phyloP scores from a whole-genome alignment of 495 filamentous ascomycete genomes.

The Xylaria telfairii region DNA sequence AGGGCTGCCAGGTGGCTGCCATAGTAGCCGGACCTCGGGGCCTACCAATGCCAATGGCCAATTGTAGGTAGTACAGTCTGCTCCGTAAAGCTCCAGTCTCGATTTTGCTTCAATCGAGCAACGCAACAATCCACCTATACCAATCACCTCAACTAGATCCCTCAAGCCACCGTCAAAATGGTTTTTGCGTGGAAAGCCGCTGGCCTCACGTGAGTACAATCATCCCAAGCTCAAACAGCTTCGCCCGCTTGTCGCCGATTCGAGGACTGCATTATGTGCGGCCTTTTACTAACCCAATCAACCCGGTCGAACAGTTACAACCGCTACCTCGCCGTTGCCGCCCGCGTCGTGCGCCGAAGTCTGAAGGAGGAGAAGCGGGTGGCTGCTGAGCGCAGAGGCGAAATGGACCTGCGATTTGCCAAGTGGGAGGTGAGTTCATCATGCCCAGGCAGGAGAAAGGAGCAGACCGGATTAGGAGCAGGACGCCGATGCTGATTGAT shows the following conservation, averaged over 20 bases:
- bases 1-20: slow-evolving; percentile 21
- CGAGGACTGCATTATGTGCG: slow-evolving; percentile 25
- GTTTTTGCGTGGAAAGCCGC: slow-evolving; percentile 97
- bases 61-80: slow-evolving; percentile 10
- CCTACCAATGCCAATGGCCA: slow-evolving; percentile 14
- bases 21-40: not conserved
- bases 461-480: slow-evolving; percentile 4
- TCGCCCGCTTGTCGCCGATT: slow-evolving; percentile 10
- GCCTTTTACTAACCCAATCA: slow-evolving; percentile 37
- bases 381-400: slow-evolving; percentile 84
- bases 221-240: not conserved
- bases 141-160: slow-evolving; percentile 36
- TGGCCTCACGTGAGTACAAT: slow-evolving; percentile 81
- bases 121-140: slow-evolving; percentile 32
- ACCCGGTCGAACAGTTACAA: slow-evolving; percentile 68
- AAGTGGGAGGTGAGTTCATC: slow-evolving; percentile 88
- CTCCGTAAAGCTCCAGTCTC: slow-evolving; percentile 29
- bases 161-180: slow-evolving; percentile 73
- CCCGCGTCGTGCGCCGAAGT: slow-evolving; percentile 83
- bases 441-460: slow-evolving; percentile 8
- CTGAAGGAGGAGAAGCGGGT: slow-evolving; percentile 93
- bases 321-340: slow-evolving; percentile 78
- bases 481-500: slow-evolving; percentile 32
- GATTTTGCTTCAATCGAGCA: slow-evolving; percentile 36
- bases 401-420: slow-evolving; percentile 88